Evolutionary conservation across 129 eudicot genomes (phyloP).

Genomic region (Erigeron canadensis): DNA sequence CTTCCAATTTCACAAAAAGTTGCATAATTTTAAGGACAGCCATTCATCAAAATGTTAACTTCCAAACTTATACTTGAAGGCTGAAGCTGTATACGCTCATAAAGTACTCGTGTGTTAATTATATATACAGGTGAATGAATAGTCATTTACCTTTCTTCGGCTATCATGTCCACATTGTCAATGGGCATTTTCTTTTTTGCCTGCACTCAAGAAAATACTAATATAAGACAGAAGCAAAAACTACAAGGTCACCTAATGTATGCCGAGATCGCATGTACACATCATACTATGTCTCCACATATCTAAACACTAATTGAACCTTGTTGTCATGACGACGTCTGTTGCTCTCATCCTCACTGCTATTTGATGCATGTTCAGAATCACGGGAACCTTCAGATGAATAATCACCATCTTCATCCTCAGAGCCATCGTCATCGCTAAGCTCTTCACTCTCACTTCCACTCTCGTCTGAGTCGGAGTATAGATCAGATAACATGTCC

Average conservation of each 20-base stretch:
- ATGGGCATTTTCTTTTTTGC: conserved; percentile 70
- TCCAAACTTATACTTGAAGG: background rate
- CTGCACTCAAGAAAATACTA: conserved; percentile 41
- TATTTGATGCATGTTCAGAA: conserved; percentile 49
- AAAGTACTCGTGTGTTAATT: background rate
- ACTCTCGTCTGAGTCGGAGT: conserved; percentile 82
- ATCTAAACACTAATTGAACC: conserved; percentile 46
- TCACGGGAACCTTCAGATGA: conserved; percentile 55
- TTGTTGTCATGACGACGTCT: conserved; percentile 31
- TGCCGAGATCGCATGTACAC: background rate
- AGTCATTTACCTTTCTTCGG: conserved; percentile 70
- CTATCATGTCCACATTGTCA: conserved; percentile 58
- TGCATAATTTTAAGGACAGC: background rate
- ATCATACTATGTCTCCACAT: background rate
- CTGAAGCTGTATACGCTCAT: background rate
- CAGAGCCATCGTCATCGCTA: conserved; percentile 58
- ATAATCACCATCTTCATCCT: conserved; percentile 58
- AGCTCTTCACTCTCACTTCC: conserved; percentile 84
- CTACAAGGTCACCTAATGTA: background rate
- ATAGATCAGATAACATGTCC: conserved; percentile 54
- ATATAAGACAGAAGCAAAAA: conserved; percentile 5
- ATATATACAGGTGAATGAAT: conserved; percentile 7
- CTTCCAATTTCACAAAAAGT: background rate
- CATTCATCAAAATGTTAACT: conserved; percentile 12
- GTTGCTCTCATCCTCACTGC: conserved; percentile 42